Evolutionary conservation across 2,329 filamentous ascomycete genomes (phyloP), one percentile per base, ranked within the genome.

Genomic region (Trichophyton simii): DNA sequence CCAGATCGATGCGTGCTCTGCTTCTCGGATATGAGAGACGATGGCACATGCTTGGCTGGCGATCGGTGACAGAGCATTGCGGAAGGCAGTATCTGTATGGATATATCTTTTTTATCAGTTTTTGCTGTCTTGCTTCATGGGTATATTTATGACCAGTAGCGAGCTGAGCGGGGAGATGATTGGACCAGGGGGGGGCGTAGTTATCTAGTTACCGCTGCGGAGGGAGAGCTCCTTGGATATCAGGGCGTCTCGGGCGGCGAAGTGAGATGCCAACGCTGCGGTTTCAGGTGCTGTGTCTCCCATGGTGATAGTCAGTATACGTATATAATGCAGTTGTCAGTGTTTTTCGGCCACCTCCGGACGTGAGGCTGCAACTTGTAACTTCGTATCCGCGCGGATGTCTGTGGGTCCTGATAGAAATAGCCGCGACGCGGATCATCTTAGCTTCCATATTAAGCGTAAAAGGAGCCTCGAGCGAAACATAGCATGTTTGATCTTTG

Each of bases 1-100:
- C 91, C 91, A 96, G 63, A 92, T 77, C 2, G 83, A 86, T 59
- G 80, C 78, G 68, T 86, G 83, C 76, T 97, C 92, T 68, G 89
- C 83, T 59, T 84, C 82, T 50, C 91, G 85, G 69, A 96, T 94
- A 63, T 84, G 82, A 5, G 85, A 82, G 58, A 96, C 88, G 65
- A 97, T 92, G 60, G 81, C 80, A 70, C 88, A 88, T 34, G 94
- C 92, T 70, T 86, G 83, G 63, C 80, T 79, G 3, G 89, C 91
- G 66, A 91, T 85, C 2, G 89, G 88, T 0, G 91, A 91, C 57
- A 96, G 82, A 25, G 83, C 69, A 60, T 71, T 71, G 46, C 71
- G 70, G 55, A 73, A 72, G 44, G 66, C 66, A 58, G 64, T 67
- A 67, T 72, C 69, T 71, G 59, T 59, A 60, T 34, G 11, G 34